A percentile compares a stretch with the other conserved stretches of the same genome.
These are phyloP conservation scores for Zygoascus biomembranicola DNA, from an alignment of 805 yeast genomes.

Conservation along the genomic window DNA sequence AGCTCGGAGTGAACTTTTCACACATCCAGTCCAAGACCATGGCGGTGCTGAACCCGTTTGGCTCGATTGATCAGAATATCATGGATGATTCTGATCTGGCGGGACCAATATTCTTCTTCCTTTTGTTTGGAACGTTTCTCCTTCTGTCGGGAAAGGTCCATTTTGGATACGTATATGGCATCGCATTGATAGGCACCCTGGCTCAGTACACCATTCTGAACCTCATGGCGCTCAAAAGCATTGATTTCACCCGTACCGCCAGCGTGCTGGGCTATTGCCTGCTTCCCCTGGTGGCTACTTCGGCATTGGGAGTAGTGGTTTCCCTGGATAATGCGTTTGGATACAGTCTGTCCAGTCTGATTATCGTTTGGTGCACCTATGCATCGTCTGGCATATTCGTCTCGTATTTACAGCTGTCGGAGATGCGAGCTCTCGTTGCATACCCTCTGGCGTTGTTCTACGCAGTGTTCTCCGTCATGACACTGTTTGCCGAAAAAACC, in stretches of 20 bases:
- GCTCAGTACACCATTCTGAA: constrained; percentile 79
- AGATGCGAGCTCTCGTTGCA: constrained; percentile 85
- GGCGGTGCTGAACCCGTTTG: constrained; percentile 76
- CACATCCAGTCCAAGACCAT: constrained; percentile 76
- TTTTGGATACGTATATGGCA: constrained; percentile 95
- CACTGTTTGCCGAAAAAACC: constrained; percentile 57
- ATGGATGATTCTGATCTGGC: constrained; percentile 89
- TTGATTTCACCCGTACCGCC: constrained; percentile 61
- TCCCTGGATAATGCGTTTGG: constrained; percentile 69
- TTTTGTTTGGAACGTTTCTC: constrained; percentile 75
- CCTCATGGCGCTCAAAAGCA: constrained; percentile 56
- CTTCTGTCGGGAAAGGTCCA: constrained; percentile 86
- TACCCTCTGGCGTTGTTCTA: constrained; percentile 90
- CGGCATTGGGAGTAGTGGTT: constrained; percentile 60
- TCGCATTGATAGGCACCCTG: constrained; percentile 83
- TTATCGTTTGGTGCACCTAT: constrained; percentile 85
- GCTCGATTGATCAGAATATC: constrained; percentile 58
- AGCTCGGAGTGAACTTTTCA: constrained; percentile 82
- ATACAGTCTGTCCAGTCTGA: constrained; percentile 53
- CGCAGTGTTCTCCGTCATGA: constrained; percentile 92
- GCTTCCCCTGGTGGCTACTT: constrained; percentile 73
- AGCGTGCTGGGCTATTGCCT: constrained; percentile 91
- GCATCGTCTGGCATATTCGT: constrained; percentile 91
- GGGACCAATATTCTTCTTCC: constrained; percentile 85
- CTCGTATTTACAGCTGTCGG: constrained; percentile 69